Evolutionary conservation across 2,329 filamentous ascomycete genomes (phyloP), one percentile per base, ranked within the genome.

Genomic region (Neocucurbitaria cava): DNA sequence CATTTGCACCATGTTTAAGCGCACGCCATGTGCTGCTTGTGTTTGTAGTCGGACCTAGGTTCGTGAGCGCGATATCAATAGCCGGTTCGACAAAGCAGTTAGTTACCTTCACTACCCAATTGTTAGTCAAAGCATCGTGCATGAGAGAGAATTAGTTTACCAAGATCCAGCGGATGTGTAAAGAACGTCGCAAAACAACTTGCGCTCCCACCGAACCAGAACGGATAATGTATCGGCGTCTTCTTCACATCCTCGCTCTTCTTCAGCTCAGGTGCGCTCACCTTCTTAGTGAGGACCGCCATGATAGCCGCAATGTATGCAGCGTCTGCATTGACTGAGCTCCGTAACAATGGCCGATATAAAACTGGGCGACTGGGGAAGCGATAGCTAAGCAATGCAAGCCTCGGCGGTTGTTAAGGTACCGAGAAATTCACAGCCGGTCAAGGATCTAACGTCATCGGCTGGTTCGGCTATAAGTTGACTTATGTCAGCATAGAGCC

Each of bases 171-270:
- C 45, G 94, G 94, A 82, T 98, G 94, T 26, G 94, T 98, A 44
- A 96, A 90, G 65, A 87, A 89, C 40, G 94, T 93, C 33, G 94
- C 94, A 82, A 95, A 89, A 74, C 91, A 96, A 72, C 91, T 95
- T 46, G 94, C 92, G 74, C 91, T 96, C 51, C 95, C 95, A 61
- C 95, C 95, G 76, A 99, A 98, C 95, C 94, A 98, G 64, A 82
- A 78, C 11, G 81, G 81, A 68, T 82, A 83, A 55, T 77, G 74
- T 59, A 82, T 74, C 45, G 70, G 55, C 53, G 73, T 68, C 49
- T 72, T 72, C 64, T 76, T 74, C 48, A 76, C 71, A 69, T 78
- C 75, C 58, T 78, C 73, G 68, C 70, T 76, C 69, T 80, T 80
- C 54, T 54, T 68, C 62, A 72, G 30, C 55, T 74, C 71, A 9